These are phyloP conservation scores for Rhododendron mucronatum DNA, from an alignment of 148 eudicot species.

Conservation along the genomic window DNA sequence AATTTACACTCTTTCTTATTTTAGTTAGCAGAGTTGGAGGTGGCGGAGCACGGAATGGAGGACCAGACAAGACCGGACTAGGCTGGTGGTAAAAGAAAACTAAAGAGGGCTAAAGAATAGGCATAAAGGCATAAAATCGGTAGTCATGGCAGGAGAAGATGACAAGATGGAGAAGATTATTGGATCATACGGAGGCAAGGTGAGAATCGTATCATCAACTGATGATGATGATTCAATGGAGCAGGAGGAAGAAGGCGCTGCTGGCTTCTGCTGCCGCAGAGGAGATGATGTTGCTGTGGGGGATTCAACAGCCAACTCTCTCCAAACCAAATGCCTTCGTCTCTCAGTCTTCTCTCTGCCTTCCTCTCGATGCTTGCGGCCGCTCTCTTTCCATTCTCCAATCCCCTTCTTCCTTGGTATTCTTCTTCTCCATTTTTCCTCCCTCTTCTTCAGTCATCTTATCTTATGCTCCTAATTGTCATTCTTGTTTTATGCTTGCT, in stretches of 20 bases:
- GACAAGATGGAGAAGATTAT: slow-evolving; percentile 33
- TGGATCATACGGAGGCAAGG: slow-evolving; percentile 54
- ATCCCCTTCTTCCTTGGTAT: slow-evolving; percentile 82
- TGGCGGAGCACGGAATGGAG: too few species aligned
- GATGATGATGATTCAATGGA: slow-evolving; percentile 7
- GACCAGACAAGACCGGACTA: too few species aligned
- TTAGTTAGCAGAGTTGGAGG: too few species aligned
- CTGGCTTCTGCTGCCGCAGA: slow-evolving; percentile 29
- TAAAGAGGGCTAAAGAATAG: too few species aligned
- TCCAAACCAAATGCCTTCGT: slow-evolving; percentile 73
- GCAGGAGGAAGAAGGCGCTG: neutral
- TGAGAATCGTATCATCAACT: slow-evolving; percentile 29
- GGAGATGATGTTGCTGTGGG: slow-evolving; percentile 87
- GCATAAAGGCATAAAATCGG: too few species aligned
- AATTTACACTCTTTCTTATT: too few species aligned
- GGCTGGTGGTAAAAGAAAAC: too few species aligned
- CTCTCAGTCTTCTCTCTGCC: slow-evolving; percentile 58
- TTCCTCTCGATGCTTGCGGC: slow-evolving; percentile 74
- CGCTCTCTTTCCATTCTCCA: slow-evolving; percentile 72
- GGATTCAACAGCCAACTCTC: slow-evolving; percentile 70
- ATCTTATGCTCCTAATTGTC: neutral
- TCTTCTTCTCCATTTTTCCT: neutral
- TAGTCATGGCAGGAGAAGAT: neutral
- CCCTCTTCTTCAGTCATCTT: neutral
- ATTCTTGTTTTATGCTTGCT: neutral